phyloP scores from a whole-genome alignment of 2,329 filamentous ascomycete genomes.

The Calonectria ilicicola region DNA sequence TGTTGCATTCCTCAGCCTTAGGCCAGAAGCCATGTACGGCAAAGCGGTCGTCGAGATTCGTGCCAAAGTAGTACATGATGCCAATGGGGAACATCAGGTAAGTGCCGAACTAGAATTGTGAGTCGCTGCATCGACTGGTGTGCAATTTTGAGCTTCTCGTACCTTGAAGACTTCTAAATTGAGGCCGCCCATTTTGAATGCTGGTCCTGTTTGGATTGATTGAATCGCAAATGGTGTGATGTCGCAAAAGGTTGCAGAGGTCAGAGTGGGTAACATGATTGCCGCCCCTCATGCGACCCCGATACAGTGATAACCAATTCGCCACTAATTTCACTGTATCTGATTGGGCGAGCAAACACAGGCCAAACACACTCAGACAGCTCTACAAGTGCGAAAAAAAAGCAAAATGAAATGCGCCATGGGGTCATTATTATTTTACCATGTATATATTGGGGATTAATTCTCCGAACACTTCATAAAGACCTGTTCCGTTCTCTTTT shows the following conservation, averaged over 20 bases:
- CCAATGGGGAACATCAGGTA: constrained; percentile 99
- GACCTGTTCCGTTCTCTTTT: constrained; percentile 18
- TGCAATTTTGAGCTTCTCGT: constrained; percentile 35
- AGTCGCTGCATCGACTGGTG: background rate
- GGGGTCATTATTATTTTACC: constrained; percentile 13
- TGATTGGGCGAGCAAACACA: constrained; percentile 33
- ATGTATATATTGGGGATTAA: constrained; percentile 16
- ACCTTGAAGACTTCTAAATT: constrained; percentile 98
- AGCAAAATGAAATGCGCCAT: background rate
- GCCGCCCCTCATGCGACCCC: constrained; percentile 36
- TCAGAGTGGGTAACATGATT: constrained; percentile 28
- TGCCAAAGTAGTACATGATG: constrained; percentile 99
- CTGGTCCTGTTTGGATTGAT: constrained; percentile 10
- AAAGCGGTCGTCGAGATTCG: constrained; percentile 95
- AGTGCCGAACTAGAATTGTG: constrained; percentile 82
- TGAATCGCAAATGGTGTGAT: constrained; percentile 24
- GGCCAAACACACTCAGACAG: background rate
- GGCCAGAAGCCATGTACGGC: constrained; percentile 94
- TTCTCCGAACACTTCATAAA: constrained; percentile 22
- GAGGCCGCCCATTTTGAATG: constrained; percentile 74
- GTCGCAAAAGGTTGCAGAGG: constrained; percentile 28
- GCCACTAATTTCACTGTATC: constrained; percentile 28
- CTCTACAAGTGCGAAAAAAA: background rate
- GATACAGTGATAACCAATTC: constrained; percentile 34
- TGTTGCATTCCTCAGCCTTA: constrained; percentile 80